Evolutionary conservation across 139 green algal species (phyloP).

Genomic region (Yamagishiella unicocca): DNA sequence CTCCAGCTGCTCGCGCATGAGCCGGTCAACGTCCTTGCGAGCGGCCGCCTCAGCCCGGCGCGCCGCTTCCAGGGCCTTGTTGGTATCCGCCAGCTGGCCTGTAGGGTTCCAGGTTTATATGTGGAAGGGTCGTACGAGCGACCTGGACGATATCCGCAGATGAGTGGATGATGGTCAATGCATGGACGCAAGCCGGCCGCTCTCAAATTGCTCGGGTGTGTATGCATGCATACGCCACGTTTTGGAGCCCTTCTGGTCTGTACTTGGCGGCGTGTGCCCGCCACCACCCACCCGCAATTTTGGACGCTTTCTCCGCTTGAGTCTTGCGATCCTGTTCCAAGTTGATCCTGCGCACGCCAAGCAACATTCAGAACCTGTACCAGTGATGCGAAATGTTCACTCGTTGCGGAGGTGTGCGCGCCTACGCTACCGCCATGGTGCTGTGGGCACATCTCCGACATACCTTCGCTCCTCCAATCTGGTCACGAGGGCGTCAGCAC

Average conservation of each 20-base stretch:
- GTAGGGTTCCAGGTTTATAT: too few species aligned
- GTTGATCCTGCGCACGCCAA: constrained; percentile 2
- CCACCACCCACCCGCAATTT: neutral
- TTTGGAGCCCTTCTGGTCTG: too few species aligned
- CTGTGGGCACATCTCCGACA: too few species aligned
- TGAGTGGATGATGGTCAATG: too few species aligned
- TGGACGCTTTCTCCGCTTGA: constrained; percentile 23
- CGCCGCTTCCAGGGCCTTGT: neutral
- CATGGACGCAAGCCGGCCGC: too few species aligned
- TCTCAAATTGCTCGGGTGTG: too few species aligned
- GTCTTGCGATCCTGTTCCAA: constrained; percentile 53
- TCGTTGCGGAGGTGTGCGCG: too few species aligned
- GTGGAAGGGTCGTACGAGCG: too few species aligned
- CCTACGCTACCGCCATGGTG: too few species aligned
- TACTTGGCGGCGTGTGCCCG: too few species aligned
- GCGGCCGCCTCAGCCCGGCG: constrained; percentile 22
- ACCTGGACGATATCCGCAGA: too few species aligned
- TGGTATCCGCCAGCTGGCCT: constrained; percentile 34
- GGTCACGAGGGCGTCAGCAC: constrained; percentile 44
- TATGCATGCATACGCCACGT: too few species aligned
- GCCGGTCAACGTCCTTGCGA: constrained; percentile 43
- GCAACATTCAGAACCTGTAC: neutral
- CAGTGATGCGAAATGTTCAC: neutral
- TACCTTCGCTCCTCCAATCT: constrained; percentile 60
- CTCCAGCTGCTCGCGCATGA: constrained; percentile 38